Evolutionary conservation across 805 yeast species (phyloP), one percentile per base, ranked within the genome.

Genomic region (Starmerella khaoyaiensis): DNA sequence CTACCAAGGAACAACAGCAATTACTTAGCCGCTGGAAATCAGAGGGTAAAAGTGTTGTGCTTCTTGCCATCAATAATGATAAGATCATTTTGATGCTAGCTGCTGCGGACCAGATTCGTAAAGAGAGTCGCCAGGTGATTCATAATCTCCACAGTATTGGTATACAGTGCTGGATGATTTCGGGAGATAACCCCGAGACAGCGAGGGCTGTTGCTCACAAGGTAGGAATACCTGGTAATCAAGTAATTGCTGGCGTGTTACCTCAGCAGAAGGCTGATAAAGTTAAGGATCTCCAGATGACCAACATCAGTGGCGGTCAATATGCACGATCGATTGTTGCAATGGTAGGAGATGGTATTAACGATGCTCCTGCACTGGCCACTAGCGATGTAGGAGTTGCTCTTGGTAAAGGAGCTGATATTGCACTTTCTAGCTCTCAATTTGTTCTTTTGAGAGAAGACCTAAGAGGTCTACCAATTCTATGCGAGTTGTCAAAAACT

Each of bases 321-420:
- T 46, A 48, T 12, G 44, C 50, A 1, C 43, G 61, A 4, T 56
- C 65, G 3, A 50, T 69, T 17, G 76, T 74, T 3, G 84, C 82
- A 0, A 78, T 79, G 86, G 76, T 79, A 7, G 90, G 90, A 8
- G 90, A 79, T 50, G 90, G 90, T 16, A 73, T 79, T 23, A 80
- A 79, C 53, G 90, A 80, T 56, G 83, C 90, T 0, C 87, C 87
- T 1, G 82, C 90, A 0, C 59, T 80, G 35, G 69, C 83, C 3
- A 61, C 69, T 1, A 82, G 90, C 0, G 82, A 78, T 57, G 74
- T 80, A 16, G 90, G 90, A 3, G 66, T 79, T 31, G 84, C 90
- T 0, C 62, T 79, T 43, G 79, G 84, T 0, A 67, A 77, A 0
- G 87, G 87, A 0, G 73, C 84, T 1, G 90, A 80, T 46, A 60